Evolutionary conservation across 805 yeast species (phyloP).

Genomic region (Metschnikowia lunata): DNA sequence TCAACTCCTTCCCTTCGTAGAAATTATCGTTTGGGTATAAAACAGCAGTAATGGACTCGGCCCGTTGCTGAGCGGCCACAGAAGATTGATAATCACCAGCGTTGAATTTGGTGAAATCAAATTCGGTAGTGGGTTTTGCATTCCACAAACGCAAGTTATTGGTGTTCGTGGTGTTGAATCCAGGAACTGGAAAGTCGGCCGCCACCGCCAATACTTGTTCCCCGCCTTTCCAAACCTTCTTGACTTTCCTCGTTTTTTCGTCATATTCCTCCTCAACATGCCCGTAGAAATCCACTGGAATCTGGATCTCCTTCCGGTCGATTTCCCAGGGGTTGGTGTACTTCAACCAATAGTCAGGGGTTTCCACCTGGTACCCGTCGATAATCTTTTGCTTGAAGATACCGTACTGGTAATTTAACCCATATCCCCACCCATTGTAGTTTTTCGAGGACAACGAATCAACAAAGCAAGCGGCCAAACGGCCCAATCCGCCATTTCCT

Average conservation of each 20-base stretch:
- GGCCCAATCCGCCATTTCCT: slow-evolving; percentile 94
- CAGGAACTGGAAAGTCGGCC: slow-evolving; percentile 90
- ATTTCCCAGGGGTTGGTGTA: slow-evolving; percentile 93
- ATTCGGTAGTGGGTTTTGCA: slow-evolving; percentile 84
- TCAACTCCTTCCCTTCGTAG: slow-evolving; percentile 82
- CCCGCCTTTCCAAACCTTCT: slow-evolving; percentile 79
- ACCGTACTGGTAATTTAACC: slow-evolving; percentile 89
- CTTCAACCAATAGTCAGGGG: slow-evolving; percentile 92
- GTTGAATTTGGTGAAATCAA: slow-evolving; percentile 86
- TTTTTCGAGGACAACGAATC: slow-evolving; percentile 83
- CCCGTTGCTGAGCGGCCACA: slow-evolving; percentile 78
- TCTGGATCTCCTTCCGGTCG: slow-evolving; percentile 77
- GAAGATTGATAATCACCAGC: slow-evolving; percentile 86
- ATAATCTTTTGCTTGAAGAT: slow-evolving; percentile 85
- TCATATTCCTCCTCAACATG: slow-evolving; percentile 56
- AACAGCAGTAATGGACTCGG: slow-evolving; percentile 90
- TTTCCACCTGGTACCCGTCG: slow-evolving; percentile 90
- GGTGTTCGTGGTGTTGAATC: slow-evolving; percentile 75
- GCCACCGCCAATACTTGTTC: slow-evolving; percentile 88
- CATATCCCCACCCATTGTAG: slow-evolving; percentile 96
- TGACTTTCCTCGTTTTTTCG: slow-evolving; percentile 50
- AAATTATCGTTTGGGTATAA: slow-evolving; percentile 93
- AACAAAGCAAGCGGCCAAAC: slow-evolving; percentile 90
- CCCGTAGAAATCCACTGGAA: slow-evolving; percentile 90
- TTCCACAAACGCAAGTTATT: slow-evolving; percentile 90